Conservation (phyloP, 2,329 filamentous ascomycete genomes). For the Fusarium globosum region DNA sequence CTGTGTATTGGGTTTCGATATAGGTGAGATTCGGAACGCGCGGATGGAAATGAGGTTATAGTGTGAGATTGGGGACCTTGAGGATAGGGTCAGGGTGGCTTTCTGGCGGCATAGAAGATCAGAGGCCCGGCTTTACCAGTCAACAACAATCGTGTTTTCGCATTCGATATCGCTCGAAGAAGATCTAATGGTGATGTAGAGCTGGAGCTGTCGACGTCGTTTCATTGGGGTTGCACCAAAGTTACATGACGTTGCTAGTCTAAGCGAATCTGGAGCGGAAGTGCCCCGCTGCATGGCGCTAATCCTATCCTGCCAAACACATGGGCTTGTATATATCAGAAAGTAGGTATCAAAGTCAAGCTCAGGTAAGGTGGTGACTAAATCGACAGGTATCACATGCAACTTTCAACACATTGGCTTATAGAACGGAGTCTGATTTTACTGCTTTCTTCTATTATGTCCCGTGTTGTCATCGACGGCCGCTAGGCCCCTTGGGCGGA, state of each 20-base stretch:
- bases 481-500: conserved; percentile 67
- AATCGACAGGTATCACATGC: background rate
- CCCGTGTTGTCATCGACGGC: conserved; percentile 53
- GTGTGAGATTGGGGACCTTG: conserved; percentile 3
- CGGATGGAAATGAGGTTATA: conserved; percentile 26
- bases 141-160: background rate
- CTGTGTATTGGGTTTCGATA: conserved; percentile 17
- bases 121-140: background rate
- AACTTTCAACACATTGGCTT: background rate
- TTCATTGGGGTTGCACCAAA: conserved; percentile 2
- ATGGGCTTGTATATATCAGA: background rate
- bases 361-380: background rate
- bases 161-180: background rate
- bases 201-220: conserved; percentile 19
- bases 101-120: background rate
- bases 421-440: conserved; percentile 44
- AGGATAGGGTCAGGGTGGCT: background rate
- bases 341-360: background rate
- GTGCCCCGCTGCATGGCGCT: conserved; percentile 23
- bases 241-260: conserved; percentile 38
- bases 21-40: conserved; percentile 33
- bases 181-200: conserved; percentile 2
- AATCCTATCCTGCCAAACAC: background rate
- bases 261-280: conserved; percentile 20
- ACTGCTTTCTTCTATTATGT: conserved; percentile 46